These are phyloP conservation scores for Entomophthora muscae DNA, from an alignment of 371 early-diverging fungal species.

Conservation along the genomic window DNA sequence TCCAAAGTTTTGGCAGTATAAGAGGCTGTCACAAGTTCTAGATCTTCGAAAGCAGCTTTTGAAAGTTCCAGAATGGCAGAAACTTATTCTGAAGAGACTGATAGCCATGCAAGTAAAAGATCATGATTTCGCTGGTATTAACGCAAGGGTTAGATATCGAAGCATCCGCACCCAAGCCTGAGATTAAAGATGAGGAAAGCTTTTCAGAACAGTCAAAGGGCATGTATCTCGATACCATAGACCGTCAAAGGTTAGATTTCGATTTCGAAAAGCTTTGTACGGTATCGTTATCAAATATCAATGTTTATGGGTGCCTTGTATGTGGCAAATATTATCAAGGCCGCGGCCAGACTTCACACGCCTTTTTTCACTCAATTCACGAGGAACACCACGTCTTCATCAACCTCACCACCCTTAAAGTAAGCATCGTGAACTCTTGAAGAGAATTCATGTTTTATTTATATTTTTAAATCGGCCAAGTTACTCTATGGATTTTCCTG, in stretches of 20 bases:
- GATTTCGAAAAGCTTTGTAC: slow-evolving; percentile 96
- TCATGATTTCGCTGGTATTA: too few relatives aligned
- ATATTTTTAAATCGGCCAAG: not conserved
- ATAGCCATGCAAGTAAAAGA: too few relatives aligned
- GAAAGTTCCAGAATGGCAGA: too few relatives aligned
- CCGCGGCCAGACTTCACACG: slow-evolving; percentile 80
- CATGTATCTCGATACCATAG: slow-evolving; percentile 44
- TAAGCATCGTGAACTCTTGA: slow-evolving; percentile 11
- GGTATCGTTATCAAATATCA: slow-evolving; percentile 77
- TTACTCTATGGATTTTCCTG: too few relatives aligned
- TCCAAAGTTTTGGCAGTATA: too few relatives aligned
- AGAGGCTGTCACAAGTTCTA: too few relatives aligned
- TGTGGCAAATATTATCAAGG: slow-evolving; percentile 96
- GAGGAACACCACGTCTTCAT: slow-evolving; percentile 95
- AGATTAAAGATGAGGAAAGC: not conserved
- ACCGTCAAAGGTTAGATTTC: slow-evolving; percentile 86
- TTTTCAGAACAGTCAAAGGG: slow-evolving; percentile 13
- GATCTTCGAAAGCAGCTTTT: too few relatives aligned
- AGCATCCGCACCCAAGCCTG: too few relatives aligned
- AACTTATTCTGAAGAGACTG: too few relatives aligned
- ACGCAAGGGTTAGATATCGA: too few relatives aligned
- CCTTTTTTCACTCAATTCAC: slow-evolving; percentile 87
- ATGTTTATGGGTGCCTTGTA: slow-evolving; percentile 92
- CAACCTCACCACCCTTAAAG: slow-evolving; percentile 72
- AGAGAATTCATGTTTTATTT: slow-evolving; percentile 3